Conservation (phyloP, 2,329 filamentous ascomycete species). For the Neurospora sp. region DNA sequence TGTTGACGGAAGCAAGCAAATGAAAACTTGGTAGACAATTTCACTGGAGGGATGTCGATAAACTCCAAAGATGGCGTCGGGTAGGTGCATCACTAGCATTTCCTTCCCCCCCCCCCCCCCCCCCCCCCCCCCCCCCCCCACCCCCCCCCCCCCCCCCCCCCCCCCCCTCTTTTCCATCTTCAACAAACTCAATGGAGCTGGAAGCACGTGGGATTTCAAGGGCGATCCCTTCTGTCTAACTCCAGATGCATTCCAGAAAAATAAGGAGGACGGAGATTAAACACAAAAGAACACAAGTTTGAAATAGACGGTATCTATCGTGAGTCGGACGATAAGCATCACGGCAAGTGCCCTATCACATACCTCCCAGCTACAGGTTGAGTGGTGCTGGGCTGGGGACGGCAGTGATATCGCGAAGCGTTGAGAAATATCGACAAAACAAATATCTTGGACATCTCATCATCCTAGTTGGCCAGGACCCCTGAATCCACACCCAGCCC, state of each 20-base stretch:
- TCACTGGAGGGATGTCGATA: background rate
- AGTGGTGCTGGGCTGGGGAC: background rate
- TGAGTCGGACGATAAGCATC: background rate
- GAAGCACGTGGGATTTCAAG: background rate
- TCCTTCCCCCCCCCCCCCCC: background rate
- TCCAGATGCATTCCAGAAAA: background rate
- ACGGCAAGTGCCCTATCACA: background rate
- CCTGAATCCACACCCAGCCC: conserved; percentile 6
- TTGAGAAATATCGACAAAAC: background rate
- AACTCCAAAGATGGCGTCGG: background rate
- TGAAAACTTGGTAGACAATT: background rate
- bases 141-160: background rate
- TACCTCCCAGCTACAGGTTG: background rate
- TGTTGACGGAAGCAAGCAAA: background rate
- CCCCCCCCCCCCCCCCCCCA: background rate
- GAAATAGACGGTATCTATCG: background rate
- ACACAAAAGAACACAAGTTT: background rate
- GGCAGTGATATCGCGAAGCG: background rate
- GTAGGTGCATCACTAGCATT: background rate
- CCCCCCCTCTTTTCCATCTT: background rate
- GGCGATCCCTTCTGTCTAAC: background rate
- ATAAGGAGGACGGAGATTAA: background rate
- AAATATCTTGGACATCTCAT: background rate
- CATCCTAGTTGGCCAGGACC: background rate
- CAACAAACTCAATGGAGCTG: background rate